Base-by-base conservation (phyloP, 2,329 filamentous ascomycete genomes). In the Sporothrix inflata region DNA sequence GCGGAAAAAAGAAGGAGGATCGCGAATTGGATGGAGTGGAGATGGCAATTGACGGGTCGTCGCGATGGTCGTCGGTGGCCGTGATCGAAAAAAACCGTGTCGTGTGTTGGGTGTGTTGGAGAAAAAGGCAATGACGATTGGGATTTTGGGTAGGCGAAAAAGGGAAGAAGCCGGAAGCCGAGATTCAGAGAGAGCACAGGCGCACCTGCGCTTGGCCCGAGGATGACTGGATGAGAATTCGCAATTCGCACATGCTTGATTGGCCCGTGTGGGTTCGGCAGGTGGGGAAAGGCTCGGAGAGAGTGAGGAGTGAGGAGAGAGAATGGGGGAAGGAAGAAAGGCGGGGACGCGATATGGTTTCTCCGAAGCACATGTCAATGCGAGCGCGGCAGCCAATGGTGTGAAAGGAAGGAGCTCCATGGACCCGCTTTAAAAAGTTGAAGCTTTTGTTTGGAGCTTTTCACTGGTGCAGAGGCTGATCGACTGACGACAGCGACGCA, bases 161-260 rank as follows among this genome's bases (percentile, higher is more conserved):
- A 69, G 71, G 71, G 71, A 73, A 73, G 69, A 71, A 74, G 72
- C 73, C 73, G 74, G 73, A 49, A 74, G 49, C 72, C 72, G 72
- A 71, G 63, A 65, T 65, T 40, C 55, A 69, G 45, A 40, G 53
- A 53, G 42, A 47, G 21, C 42, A 27, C 69, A 51, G 19, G 51
- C 51, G 42, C 61, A 40, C 40, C 38, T 66, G 21, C 57, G 63
- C 67, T 72, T 73, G 72, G 69, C 71, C 74, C 73, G 74, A 75
- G 74, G 74, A 75, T 75, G 74, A 74, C 74, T 71, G 74, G 73
- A 72, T 75, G 74, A 74, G 74, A 72, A 69, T 71, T 71, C 65
- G 57, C 71, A 73, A 75, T 75, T 75, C 73, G 74, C 75, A 74
- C 70, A 47, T 66, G 69, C 66, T 55, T 75, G 75, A 75, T 75